Base-by-base conservation (phyloP, 2,329 filamentous ascomycete genomes). In the Ophiostoma triangulosporum region DNA sequence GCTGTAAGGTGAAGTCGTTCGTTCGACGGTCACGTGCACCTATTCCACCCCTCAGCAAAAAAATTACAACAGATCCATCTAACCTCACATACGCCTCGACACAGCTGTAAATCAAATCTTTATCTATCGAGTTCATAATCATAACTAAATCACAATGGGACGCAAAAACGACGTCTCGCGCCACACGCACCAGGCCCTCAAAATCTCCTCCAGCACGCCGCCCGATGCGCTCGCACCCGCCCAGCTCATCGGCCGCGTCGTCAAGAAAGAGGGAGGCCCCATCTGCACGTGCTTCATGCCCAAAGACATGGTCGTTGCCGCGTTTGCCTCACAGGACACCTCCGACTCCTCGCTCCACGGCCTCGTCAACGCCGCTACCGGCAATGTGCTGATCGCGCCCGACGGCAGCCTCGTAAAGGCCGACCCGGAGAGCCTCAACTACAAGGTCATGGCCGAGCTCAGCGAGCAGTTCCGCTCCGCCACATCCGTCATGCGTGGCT, bases 111-210 rank as follows among this genome's bases (percentile, higher is more conserved):
- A 20, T 24, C 11, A 24, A 9, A 40, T 14, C 12, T 45, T 6
- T 29, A 17, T n/a, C 29, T 11, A 31, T 31, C 6, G 29, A 31
- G 6, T 31, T 6, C 6, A 6, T 11, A 31, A 31, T 11, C 6
- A 31, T 31, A 11, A 11, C 38, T 8, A 43, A 14, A 24, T 40
- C 48, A 55, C 24, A 48, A 90, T 90, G 86, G 80, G 74, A 26
- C 82, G 81, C 56, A 81, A 86, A 55, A 24, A 54, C 33, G 48
- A 48, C 48, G 17, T 51, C 40, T 27, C 90, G 89, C 70, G 83
- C 88, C 60, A 84, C 81, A 61, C 72, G 93, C 53, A 84, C 54
- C 87, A 87, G 20, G 87, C 87, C 15, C 86, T 85, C 48, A 81
- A 90, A 64, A 84, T 87, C 66, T 74, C 80, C 2, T 71, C 73